Conservation (phyloP, 129 eudicot genomes). For the Oenanthe sinensis region DNA sequence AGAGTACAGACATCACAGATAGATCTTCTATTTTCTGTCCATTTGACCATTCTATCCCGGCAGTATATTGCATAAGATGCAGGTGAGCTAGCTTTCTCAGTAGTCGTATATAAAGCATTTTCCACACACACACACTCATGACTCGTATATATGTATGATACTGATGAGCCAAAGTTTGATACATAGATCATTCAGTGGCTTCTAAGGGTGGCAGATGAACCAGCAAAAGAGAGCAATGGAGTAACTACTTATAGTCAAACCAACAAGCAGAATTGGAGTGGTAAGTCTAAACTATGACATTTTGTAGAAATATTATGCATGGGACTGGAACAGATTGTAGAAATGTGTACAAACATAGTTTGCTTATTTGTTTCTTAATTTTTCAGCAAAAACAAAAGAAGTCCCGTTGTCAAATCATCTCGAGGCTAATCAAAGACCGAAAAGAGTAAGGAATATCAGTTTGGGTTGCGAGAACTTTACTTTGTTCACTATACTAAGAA, state of each 20-base stretch:
- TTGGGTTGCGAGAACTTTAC: conserved; percentile 17
- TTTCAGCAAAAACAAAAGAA: conserved; percentile 20
- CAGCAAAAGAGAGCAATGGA: conserved; percentile 11
- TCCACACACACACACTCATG: not conserved
- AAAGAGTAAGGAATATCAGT: conserved; percentile 12
- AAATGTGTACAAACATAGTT: not conserved
- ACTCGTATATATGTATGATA: not conserved
- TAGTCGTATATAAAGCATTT: conserved; percentile 24
- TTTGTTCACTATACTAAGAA: conserved; percentile 7
- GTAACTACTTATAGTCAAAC: conserved; percentile 2
- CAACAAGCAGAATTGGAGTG: conserved; percentile 7
- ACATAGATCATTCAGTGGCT: conserved; percentile 44
- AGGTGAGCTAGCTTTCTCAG: conserved; percentile 42
- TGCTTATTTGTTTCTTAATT: not conserved
- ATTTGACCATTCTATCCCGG: conserved; percentile 26
- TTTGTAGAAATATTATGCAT: not conserved
- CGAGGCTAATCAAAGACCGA: conserved; percentile 12
- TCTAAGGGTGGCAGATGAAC: conserved; percentile 33
- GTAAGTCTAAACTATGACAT: conserved; percentile 3
- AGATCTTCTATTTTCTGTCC: conserved; percentile 63
- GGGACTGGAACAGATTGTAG: not conserved
- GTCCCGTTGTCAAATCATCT: conserved; percentile 1
- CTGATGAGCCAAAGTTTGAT: conserved; percentile 29
- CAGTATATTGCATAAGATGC: conserved; percentile 27
- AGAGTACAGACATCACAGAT: conserved; percentile 46